Conservation (phyloP, 1,139 yeast genomes). For the Hansenula sp. region DNA sequence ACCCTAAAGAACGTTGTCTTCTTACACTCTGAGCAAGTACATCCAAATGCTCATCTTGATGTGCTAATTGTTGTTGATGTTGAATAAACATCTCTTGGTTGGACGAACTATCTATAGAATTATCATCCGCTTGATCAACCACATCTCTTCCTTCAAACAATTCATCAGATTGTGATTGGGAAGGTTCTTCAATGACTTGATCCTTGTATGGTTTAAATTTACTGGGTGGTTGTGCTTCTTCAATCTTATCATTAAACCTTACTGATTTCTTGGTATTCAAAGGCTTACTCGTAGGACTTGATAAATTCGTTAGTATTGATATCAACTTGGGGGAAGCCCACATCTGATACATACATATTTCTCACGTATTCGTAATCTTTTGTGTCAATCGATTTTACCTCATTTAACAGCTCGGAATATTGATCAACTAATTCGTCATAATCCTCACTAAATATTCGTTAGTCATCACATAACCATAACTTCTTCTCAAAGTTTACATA, state of each 20-base stretch:
- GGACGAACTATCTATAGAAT: constrained; percentile 28
- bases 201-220: constrained; percentile 42
- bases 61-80: constrained; percentile 58
- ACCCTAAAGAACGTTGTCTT: constrained; percentile 63
- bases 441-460: constrained; percentile 19
- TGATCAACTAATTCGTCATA: constrained; percentile 32
- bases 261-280: constrained; percentile 26
- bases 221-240: constrained; percentile 22
- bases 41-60: constrained; percentile 63
- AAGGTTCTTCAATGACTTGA: constrained; percentile 21
- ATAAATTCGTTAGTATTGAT: neutral
- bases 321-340: constrained; percentile 1
- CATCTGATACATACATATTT: constrained; percentile 4
- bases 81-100: constrained; percentile 56
- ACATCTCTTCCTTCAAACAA: constrained; percentile 19
- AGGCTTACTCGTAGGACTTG: constrained; percentile 5
- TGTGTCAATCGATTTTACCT: constrained; percentile 29
- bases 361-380: constrained; percentile 33
- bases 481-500: no score
- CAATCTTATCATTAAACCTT: constrained; percentile 30
- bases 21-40: constrained; percentile 54
- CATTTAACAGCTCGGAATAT: constrained; percentile 25
- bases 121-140: constrained; percentile 12
- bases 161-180: constrained; percentile 12
- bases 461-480: neutral